A percentile compares a stretch with the other conserved stretches of the same genome.
Evolutionary conservation across 2,329 filamentous ascomycete genomes (phyloP).

Genomic region (Macrophomina phaseolina): DNA sequence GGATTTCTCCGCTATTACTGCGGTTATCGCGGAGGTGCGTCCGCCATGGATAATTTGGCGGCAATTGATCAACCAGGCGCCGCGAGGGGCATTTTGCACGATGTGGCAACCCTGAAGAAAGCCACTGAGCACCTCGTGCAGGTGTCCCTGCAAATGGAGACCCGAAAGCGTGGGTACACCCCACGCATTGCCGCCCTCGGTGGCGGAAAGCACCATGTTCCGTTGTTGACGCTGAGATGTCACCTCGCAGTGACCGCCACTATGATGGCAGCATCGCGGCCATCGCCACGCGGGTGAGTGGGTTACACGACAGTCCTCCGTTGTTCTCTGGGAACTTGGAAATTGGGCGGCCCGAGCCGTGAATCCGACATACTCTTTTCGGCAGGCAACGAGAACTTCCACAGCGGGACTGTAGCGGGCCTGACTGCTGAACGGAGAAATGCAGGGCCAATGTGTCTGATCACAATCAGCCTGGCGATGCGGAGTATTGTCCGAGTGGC

Average conservation of each 20-base stretch:
- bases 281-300: background rate
- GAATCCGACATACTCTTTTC: slow-evolving; percentile 7
- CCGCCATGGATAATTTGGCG: background rate
- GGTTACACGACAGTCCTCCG: slow-evolving; percentile 6
- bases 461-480: background rate
- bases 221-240: slow-evolving; percentile 4
- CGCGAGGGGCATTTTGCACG: background rate
- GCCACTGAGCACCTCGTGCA: background rate
- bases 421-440: background rate
- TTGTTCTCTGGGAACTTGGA: slow-evolving; percentile 7
- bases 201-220: background rate
- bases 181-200: background rate
- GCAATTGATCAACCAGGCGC: background rate
- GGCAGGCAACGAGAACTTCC: slow-evolving; percentile 5
- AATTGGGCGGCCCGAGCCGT: slow-evolving; percentile 16
- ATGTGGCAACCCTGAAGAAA: background rate
- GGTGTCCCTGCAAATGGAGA: background rate
- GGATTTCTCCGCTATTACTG: slow-evolving; percentile 1
- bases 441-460: background rate
- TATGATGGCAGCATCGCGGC: slow-evolving; percentile 18
- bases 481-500: slow-evolving; percentile 11
- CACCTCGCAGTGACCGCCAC: slow-evolving; percentile 9
- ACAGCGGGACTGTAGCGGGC: background rate
- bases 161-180: background rate
- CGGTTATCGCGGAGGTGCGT: slow-evolving; percentile 15